Percentiles rank a stretch among this genome's conserved stretches.
Conservation (phyloP, 305 asterid genomes). For the Fraxinus angustifolia region DNA sequence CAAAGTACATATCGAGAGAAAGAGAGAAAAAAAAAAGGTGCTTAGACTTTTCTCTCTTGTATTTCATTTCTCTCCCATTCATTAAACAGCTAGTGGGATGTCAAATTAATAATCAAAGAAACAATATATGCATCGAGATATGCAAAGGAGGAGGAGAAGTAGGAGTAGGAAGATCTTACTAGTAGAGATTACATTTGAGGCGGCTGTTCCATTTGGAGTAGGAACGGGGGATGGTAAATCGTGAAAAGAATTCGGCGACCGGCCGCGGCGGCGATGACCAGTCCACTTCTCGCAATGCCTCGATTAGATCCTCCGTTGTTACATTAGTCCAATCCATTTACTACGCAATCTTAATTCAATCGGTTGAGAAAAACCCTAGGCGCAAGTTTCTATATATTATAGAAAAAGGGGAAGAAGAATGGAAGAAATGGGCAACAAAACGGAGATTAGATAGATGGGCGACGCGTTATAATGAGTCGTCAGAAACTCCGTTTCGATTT, state of each 20-base stretch:
- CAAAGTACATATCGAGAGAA: not conserved
- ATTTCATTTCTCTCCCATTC: not conserved
- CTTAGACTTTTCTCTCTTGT: not conserved
- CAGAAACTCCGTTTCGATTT: not conserved
- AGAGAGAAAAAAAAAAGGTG: not conserved
- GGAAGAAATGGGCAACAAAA: slow-evolving; percentile 12
- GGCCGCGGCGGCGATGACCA: slow-evolving; percentile 98
- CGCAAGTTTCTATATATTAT: not conserved
- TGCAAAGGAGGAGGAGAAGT: slow-evolving; percentile 11
- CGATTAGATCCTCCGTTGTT: slow-evolving; percentile 86
- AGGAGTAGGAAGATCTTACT: slow-evolving; percentile 40
- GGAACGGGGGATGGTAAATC: slow-evolving; percentile 90
- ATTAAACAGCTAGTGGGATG: not conserved
- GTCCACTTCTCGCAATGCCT: slow-evolving; percentile 89
- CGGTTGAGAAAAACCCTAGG: slow-evolving; percentile 23
- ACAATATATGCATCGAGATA: not conserved
- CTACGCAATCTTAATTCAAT: not conserved
- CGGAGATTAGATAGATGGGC: not conserved
- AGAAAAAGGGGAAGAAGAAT: not conserved
- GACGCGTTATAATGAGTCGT: not conserved
- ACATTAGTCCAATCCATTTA: slow-evolving; percentile 94
- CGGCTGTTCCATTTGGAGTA: slow-evolving; percentile 92
- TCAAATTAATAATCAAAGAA: not conserved
- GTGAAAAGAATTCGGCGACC: slow-evolving; percentile 69
- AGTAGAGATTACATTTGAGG: slow-evolving; percentile 90